Evolutionary conservation across 441 rosid genomes (phyloP).

Genomic region (Omphalea diandra): DNA sequence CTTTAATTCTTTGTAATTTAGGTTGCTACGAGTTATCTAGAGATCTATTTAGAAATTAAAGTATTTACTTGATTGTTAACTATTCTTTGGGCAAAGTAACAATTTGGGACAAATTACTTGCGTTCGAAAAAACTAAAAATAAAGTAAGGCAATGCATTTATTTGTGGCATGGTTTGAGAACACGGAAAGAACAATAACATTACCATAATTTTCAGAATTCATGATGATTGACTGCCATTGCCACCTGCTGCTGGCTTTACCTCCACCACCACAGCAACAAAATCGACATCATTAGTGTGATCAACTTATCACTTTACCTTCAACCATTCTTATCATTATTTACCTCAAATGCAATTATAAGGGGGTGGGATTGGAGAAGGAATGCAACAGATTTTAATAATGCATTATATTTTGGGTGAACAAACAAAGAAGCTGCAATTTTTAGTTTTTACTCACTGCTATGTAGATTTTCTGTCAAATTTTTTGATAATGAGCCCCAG

Average conservation of each 20-base stretch:
- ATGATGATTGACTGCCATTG: not conserved
- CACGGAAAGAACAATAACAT: not conserved
- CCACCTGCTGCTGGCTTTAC: not conserved
- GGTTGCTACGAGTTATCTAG: no score
- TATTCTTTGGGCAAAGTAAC: no score
- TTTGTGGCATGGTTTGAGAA: not conserved
- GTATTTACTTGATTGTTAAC: no score
- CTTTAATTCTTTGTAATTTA: no score
- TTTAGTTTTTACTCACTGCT: not conserved
- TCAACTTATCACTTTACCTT: not conserved
- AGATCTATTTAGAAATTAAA: no score
- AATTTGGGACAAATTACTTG: no score
- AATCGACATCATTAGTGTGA: no score
- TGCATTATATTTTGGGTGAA: not conserved
- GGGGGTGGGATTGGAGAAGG: not conserved
- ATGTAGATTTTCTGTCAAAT: not conserved
- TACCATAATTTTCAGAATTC: not conserved
- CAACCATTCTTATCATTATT: not conserved
- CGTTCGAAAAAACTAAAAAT: not conserved
- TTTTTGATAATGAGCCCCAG: not conserved
- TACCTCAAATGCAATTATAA: not conserved
- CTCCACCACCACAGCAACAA: not conserved
- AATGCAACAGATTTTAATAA: not conserved
- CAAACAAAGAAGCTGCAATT: not conserved
- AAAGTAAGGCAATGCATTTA: not conserved